Evolutionary conservation across 2,329 filamentous ascomycete species (phyloP).

Genomic region (Passalora sequoiae): DNA sequence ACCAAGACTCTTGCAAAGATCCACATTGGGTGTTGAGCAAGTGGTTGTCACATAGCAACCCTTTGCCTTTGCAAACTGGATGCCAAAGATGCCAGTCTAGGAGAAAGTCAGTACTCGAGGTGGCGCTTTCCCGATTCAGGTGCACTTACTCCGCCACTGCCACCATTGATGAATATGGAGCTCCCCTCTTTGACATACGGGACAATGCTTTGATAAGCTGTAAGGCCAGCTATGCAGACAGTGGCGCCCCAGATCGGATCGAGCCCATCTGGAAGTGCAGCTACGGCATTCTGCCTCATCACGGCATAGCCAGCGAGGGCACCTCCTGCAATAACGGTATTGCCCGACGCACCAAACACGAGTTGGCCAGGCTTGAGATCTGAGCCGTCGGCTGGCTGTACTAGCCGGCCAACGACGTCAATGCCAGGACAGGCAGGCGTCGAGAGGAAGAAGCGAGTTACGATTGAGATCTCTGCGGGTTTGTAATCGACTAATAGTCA

Average conservation of each 20-base stretch:
- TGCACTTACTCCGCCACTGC: slow-evolving; percentile 49
- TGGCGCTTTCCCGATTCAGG: background rate
- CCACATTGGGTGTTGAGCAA: slow-evolving; percentile 55
- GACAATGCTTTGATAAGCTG: slow-evolving; percentile 37
- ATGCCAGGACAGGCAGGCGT: slow-evolving; percentile 46
- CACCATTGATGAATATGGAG: slow-evolving; percentile 61
- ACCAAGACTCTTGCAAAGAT: slow-evolving; percentile 54
- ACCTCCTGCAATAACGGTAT: slow-evolving; percentile 28
- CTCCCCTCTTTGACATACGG: slow-evolving; percentile 39
- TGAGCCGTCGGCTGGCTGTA: slow-evolving; percentile 35
- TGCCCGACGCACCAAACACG: slow-evolving; percentile 40
- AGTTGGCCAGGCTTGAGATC: slow-evolving; percentile 34
- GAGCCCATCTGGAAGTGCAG: slow-evolving; percentile 43
- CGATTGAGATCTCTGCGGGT: slow-evolving; percentile 47
- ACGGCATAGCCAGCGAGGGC: slow-evolving; percentile 36
- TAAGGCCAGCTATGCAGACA: slow-evolving; percentile 34
- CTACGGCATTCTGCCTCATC: slow-evolving; percentile 36
- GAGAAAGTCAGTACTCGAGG: background rate
- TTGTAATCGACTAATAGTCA: slow-evolving; percentile 56
- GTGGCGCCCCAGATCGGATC: slow-evolving; percentile 33
- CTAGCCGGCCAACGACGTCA: slow-evolving; percentile 50
- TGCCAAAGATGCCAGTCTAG: slow-evolving; percentile 50
- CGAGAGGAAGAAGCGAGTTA: slow-evolving; percentile 35
- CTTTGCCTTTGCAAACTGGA: slow-evolving; percentile 59
- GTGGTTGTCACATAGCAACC: slow-evolving; percentile 56